Evolutionary conservation across 2,329 filamentous ascomycete species (phyloP).

Genomic region (Trichoderma sp.): DNA sequence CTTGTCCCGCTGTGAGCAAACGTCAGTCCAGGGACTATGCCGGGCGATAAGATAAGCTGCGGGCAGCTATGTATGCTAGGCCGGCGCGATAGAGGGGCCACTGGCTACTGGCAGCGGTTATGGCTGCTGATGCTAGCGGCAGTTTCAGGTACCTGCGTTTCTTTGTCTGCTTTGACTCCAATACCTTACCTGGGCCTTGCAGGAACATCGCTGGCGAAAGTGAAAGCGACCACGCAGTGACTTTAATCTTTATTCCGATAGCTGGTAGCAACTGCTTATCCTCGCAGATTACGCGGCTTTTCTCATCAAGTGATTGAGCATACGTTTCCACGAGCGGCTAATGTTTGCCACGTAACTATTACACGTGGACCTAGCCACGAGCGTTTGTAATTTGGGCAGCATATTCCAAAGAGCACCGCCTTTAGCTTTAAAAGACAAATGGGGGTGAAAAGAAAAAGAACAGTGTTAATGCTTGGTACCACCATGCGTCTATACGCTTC

Average conservation of each 20-base stretch:
- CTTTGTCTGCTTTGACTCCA: not conserved
- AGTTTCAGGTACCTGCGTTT: not conserved
- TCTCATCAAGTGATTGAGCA: not conserved
- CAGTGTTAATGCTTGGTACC: not conserved
- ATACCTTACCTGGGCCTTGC: not conserved
- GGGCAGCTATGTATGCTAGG: not conserved
- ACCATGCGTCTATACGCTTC: conserved; percentile 14
- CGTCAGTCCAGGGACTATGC: conserved; percentile 9
- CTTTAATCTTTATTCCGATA: not conserved
- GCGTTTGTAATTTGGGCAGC: not conserved
- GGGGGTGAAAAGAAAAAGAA: not conserved
- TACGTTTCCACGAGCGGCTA: not conserved
- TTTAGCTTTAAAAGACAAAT: not conserved
- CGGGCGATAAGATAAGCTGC: conserved; percentile 27
- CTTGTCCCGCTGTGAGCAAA: not conserved
- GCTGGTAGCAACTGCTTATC: not conserved
- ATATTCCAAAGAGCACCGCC: not conserved
- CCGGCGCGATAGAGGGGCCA: conserved; percentile 1
- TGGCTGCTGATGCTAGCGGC: not conserved
- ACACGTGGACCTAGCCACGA: not conserved
- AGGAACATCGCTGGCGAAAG: not conserved
- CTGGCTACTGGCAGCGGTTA: not conserved
- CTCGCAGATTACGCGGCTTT: not conserved
- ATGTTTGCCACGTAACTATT: not conserved
- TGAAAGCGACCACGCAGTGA: not conserved